Conservation (phyloP, 1,139 yeast genomes). For the Hemisphaericaspora xylanilytica region DNA sequence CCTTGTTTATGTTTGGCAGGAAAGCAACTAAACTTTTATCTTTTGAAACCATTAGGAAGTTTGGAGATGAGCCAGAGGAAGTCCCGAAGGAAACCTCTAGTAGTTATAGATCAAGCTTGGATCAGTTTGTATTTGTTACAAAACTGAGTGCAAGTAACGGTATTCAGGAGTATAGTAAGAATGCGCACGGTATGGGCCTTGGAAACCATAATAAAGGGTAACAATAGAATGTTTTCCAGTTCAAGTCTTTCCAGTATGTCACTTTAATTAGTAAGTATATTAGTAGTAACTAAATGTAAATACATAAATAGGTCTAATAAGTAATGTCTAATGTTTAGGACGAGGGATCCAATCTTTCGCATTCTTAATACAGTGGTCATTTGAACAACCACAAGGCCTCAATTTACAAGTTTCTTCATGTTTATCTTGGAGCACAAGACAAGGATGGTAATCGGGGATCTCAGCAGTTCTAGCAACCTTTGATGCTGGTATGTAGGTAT, state of each 20-base stretch:
- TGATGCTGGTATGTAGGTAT: constrained; percentile 36
- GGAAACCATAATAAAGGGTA: too few relatives aligned
- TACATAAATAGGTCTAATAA: background rate
- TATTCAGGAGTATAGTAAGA: too few relatives aligned
- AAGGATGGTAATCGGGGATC: constrained; percentile 44
- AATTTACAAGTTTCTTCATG: constrained; percentile 39
- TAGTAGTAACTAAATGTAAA: background rate
- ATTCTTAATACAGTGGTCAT: constrained; percentile 41
- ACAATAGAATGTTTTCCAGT: too few relatives aligned
- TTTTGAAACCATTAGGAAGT: background rate
- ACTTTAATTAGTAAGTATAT: too few relatives aligned
- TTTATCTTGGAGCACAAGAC: constrained; percentile 44
- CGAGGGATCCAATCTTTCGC: constrained; percentile 46
- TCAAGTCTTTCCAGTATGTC: too few relatives aligned
- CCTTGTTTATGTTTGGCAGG: constrained; percentile 26
- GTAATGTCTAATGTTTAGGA: constrained; percentile 18
- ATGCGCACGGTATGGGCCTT: too few relatives aligned
- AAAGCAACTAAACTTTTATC: constrained; percentile 4
- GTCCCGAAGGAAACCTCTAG: background rate
- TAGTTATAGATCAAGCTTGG: background rate
- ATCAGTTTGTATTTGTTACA: background rate
- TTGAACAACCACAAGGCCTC: constrained; percentile 47
- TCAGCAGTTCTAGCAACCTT: constrained; percentile 13
- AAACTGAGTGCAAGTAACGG: background rate
- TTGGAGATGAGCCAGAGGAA: constrained; percentile 5